A percentile compares a stretch with the other conserved stretches of the same genome.
These are phyloP conservation scores for Moesziomyces antarcticus DNA, from an alignment of 1,284 basidiomycete genomes.

Conservation along the genomic window DNA sequence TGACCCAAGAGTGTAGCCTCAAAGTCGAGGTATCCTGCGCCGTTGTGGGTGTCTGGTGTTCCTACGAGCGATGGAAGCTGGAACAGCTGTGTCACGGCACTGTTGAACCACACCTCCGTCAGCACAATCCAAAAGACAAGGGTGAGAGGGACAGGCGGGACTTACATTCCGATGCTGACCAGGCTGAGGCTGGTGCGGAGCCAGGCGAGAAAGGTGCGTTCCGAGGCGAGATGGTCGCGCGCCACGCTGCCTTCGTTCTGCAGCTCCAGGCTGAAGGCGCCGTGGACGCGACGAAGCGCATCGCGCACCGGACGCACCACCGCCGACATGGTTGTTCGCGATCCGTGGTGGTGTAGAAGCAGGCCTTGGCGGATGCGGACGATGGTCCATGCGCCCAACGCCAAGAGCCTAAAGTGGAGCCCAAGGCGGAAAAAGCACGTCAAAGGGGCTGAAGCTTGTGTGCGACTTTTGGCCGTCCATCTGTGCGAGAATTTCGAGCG, in stretches of 20 bases:
- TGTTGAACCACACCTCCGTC: slow-evolving; percentile 1
- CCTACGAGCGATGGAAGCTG: slow-evolving; percentile 59
- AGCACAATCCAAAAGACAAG: too few species aligned
- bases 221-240: slow-evolving; percentile 66
- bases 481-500: too few species aligned
- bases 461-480: too few species aligned
- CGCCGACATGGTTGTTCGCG: slow-evolving; percentile 22
- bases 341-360: too few species aligned
- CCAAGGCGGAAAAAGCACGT: too few species aligned
- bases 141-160: neutral
- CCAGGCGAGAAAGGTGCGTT: slow-evolving; percentile 68
- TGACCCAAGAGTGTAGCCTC: slow-evolving; percentile 5
- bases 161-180: slow-evolving; percentile 62
- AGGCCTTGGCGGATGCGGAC: too few species aligned
- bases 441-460: too few species aligned
- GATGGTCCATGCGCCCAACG: too few species aligned
- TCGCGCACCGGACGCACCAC: slow-evolving; percentile 21
- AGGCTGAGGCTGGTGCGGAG: slow-evolving; percentile 65
- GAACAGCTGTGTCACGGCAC: slow-evolving; percentile 64
- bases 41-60: neutral
- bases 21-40: slow-evolving; percentile 14
- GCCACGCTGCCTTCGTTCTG: slow-evolving; percentile 67
- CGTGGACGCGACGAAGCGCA: slow-evolving; percentile 14
- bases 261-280: slow-evolving; percentile 45
- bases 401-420: too few species aligned